A percentile compares a stretch with the other conserved stretches of the same genome.
phyloP scores from a whole-genome alignment of 257 asterid species.

The Thymus quinquecostatus region DNA sequence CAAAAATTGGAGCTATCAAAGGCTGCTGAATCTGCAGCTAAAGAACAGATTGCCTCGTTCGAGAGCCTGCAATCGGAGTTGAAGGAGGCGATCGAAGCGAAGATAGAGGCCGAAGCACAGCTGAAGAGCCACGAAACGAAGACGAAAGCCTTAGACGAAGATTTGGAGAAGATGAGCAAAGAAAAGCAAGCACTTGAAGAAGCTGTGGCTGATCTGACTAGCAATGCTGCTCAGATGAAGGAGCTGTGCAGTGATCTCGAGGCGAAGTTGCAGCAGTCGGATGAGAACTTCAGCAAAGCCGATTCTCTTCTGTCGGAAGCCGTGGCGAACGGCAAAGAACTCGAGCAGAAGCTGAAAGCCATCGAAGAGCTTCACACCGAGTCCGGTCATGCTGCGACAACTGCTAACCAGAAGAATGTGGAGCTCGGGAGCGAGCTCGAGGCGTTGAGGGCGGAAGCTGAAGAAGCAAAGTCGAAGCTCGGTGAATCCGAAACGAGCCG shows the following conservation, averaged over 20 bases:
- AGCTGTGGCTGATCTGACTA: conserved; percentile 59
- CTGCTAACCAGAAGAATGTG: conserved; percentile 52
- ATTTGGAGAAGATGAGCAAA: conserved; percentile 47
- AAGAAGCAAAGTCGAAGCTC: conserved; percentile 61
- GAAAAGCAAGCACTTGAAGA: conserved; percentile 69
- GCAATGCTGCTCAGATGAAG: conserved; percentile 58
- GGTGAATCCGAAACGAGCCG: conserved; percentile 56
- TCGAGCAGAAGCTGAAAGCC: conserved; percentile 69
- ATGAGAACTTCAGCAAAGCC: conserved; percentile 69
- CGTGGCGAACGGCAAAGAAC: conserved; percentile 63
- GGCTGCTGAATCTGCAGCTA: conserved; percentile 61
- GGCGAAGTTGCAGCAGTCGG: conserved; percentile 73
- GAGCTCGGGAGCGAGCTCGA: conserved; percentile 64
- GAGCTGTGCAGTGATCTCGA: conserved; percentile 75
- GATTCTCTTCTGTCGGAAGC: conserved; percentile 83
- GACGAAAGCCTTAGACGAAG: conserved; percentile 47
- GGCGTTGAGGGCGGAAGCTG: conserved; percentile 52
- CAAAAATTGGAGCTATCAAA: conserved; percentile 57
- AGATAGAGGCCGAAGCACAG: conserved; percentile 46
- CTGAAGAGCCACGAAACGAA: conserved; percentile 55
- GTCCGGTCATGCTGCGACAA: conserved; percentile 52
- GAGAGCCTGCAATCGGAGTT: conserved; percentile 59
- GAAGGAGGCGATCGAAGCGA: conserved; percentile 50
- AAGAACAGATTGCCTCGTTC: conserved; percentile 56
- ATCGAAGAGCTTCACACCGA: conserved; percentile 73